Base-by-base conservation (phyloP, 2,329 filamentous ascomycete species). In the Apiospora aurea region DNA sequence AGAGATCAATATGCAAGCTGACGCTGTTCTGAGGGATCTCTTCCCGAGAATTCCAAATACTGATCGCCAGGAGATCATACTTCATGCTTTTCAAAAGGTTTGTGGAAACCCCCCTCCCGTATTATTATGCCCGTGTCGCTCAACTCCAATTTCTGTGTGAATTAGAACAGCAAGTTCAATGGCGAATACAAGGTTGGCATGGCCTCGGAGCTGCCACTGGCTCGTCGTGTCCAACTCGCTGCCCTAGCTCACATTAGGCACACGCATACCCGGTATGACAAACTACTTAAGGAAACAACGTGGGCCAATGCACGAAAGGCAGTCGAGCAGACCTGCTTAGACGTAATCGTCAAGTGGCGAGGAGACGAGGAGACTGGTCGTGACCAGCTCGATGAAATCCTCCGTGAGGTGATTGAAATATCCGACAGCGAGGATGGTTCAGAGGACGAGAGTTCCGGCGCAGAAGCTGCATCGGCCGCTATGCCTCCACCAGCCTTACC, bases 271-370 rank as follows among this genome's bases (percentile, higher is more conserved):
- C 85, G 88, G 76, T 92, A 92, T 81, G 90, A 92, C 77, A 80
- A 87, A 72, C 82, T 92, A 24, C 82, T 92, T 21, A 86, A 80
- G 76, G 88, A 91, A 76, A 89, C 88, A 6, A 83, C 81, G 24
- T 92, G 89, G 84, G 82, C 84, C 69, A 89, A 89, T 77, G 89
- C 90, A 70, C 85, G 90, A 74, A 91, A 87, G 81, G 86, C 86
- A 53, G 89, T 92, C 64, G 89, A 92, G 76, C 81, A 85, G 44
- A 82, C 90, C 18, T 92, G 90, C 74, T 83, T 92, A 66, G 90
- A 92, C 75, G 84, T 90, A 70, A 87, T 92, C 79, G 87, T 92
- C 84, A 92, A 92, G 87, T 92, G 90, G 90, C 90, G 90, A 82
- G 90, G 90, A 71, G 90, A 92, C 76, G 90, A 92, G 79, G 90